Evolutionary conservation across 306 rosid species (phyloP).

Genomic region (Sicyos edulis): DNA sequence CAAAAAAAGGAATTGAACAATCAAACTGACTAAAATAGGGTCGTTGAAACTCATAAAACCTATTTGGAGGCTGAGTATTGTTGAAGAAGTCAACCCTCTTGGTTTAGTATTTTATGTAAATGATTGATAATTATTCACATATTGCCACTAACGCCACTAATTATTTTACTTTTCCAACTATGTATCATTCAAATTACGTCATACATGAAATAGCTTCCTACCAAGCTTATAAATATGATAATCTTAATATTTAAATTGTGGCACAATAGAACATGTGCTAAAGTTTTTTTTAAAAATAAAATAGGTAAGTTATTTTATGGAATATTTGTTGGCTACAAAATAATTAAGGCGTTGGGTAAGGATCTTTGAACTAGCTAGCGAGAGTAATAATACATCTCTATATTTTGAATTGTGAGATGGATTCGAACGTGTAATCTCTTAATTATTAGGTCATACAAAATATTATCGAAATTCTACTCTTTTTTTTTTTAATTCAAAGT

Average conservation of each 20-base stretch:
- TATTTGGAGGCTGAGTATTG: background rate
- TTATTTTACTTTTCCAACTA: background rate
- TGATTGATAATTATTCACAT: constrained; percentile 12
- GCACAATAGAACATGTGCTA: background rate
- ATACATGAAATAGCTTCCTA: background rate
- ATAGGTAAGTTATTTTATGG: background rate
- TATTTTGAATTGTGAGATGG: too few species aligned
- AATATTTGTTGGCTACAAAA: background rate
- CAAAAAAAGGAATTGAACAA: too few species aligned
- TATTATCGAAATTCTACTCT: too few species aligned
- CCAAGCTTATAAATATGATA: background rate
- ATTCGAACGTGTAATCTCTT: too few species aligned
- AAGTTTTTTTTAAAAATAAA: background rate
- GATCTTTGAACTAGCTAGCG: too few species aligned
- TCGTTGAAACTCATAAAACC: too few species aligned
- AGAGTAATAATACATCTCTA: too few species aligned
- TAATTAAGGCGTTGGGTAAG: too few species aligned
- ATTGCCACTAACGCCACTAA: constrained; percentile 13
- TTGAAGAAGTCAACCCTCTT: constrained; percentile 11
- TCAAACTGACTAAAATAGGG: too few species aligned
- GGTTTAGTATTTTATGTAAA: constrained; percentile 18
- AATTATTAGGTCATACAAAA: too few species aligned
- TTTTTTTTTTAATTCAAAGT: too few species aligned
- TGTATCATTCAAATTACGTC: background rate
- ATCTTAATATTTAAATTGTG: background rate